Conservation (phyloP, 1,284 basidiomycete genomes). For the Trametes hirsuta region DNA sequence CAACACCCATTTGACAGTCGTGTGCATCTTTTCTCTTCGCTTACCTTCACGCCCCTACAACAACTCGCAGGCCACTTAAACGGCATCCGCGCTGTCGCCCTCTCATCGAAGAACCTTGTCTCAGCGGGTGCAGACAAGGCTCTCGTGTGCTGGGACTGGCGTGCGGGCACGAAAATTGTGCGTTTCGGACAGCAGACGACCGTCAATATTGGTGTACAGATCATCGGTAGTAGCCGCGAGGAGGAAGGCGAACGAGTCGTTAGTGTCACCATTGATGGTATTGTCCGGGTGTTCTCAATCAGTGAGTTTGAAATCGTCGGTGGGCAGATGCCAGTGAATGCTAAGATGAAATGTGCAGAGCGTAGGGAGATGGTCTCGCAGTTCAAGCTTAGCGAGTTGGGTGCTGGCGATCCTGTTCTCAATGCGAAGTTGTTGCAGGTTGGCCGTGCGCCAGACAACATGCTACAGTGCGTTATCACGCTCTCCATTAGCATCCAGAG, state of each 20-base stretch:
- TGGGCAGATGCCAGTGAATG: neutral
- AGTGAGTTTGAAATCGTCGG: slow-evolving; percentile 47
- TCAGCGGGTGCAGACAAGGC: slow-evolving; percentile 89
- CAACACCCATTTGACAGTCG: slow-evolving; percentile 47
- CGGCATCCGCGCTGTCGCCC: slow-evolving; percentile 84
- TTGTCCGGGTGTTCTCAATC: slow-evolving; percentile 90
- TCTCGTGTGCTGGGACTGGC: slow-evolving; percentile 92
- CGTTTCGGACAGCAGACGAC: slow-evolving; percentile 94
- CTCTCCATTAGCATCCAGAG: neutral
- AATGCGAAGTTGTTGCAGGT: slow-evolving; percentile 73
- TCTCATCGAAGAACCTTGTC: slow-evolving; percentile 84
- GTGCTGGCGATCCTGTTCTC: slow-evolving; percentile 65
- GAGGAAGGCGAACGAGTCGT: slow-evolving; percentile 81
- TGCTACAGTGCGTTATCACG: slow-evolving; percentile 65
- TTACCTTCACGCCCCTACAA: slow-evolving; percentile 80
- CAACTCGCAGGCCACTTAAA: slow-evolving; percentile 85
- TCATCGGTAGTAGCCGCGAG: slow-evolving; percentile 54
- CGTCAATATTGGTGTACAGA: slow-evolving; percentile 87
- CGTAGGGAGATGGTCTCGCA: slow-evolving; percentile 89
- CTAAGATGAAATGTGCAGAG: slow-evolving; percentile 40
- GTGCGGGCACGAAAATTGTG: slow-evolving; percentile 83
- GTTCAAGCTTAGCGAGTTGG: slow-evolving; percentile 84
- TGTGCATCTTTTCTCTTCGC: slow-evolving; percentile 79
- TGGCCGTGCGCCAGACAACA: slow-evolving; percentile 78
- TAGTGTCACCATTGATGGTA: slow-evolving; percentile 89